Base-by-base conservation (phyloP, 345 rosid genomes). In the Zanthoxylum bungeanum region DNA sequence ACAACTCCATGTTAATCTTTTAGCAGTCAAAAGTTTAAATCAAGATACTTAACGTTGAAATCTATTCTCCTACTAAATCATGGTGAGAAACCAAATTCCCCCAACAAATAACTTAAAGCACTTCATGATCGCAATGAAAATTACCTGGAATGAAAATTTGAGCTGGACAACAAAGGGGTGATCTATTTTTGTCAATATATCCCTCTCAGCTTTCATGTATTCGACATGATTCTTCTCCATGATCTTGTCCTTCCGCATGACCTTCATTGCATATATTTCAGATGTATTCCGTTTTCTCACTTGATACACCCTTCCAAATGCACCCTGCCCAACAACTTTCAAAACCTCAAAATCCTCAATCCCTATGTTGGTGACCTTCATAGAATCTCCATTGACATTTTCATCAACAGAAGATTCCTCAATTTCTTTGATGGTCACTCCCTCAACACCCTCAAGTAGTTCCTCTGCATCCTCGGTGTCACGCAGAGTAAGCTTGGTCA, bases 131-230 rank as follows among this genome's bases (percentile, higher is more conserved):
- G 31, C 5, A 33, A n/a, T 49, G 17, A 47, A 79, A 39, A 34
- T 70, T 73, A 94, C 98, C 76, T 94, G 98, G 82, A 94, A 94
- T 57, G 98, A 92, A 76, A 84, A 92, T 62, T 83, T 89, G 40
- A 94, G 96, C 76, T 82, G 97, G 60, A 94, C 98, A 67, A 94
- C 85, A 82, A 92, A 94, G 9, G 99, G 99, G 80, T 95, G 98
- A 55, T 91, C 91, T 3, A 88, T 78, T 77, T 89, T 89, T 0
- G 89, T 91, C 39, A 95, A 80, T 68, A 95, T 95, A 61, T 95
- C 96, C 60, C 95, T 92, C 80, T 95, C 99, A 24, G 96, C 93
- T 83, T 88, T 91, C 99, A 91, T 95, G 87, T 92, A 95, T 64
- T 85, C 97, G 1, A 87, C 96, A 49, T 91, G 98, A 80, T 95